Evolutionary conservation across 495 filamentous ascomycete genomes (phyloP).

Genomic region (Talaromyces nanjingensis): DNA sequence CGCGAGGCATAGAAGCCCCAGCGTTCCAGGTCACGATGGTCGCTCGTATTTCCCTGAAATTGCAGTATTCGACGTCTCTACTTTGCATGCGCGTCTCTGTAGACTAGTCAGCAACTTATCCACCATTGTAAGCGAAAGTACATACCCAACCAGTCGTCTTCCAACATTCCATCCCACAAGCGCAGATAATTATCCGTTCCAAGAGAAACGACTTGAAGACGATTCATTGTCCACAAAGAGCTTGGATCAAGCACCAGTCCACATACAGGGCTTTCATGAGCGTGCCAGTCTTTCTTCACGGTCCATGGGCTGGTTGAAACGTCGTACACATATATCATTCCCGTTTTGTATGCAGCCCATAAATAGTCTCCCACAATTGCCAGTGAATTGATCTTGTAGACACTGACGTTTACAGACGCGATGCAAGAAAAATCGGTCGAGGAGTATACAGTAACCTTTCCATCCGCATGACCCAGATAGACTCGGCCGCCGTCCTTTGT

Average conservation of each 20-base stretch:
- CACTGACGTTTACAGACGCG: constrained; percentile 71
- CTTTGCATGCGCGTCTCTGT: constrained; percentile 77
- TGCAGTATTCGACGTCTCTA: constrained; percentile 73
- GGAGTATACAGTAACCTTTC: constrained; percentile 90
- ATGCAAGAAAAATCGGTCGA: constrained; percentile 65
- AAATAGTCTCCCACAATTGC: constrained; percentile 75
- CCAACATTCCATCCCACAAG: constrained; percentile 87
- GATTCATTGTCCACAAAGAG: constrained; percentile 80
- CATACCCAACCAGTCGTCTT: constrained; percentile 85
- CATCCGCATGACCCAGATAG: constrained; percentile 88
- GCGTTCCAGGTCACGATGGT: constrained; percentile 93
- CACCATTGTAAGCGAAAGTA: constrained; percentile 7
- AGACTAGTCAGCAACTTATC: constrained; percentile 19
- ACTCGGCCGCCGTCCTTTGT: constrained; percentile 70
- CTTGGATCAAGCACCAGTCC: constrained; percentile 71
- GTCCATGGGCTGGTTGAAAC: constrained; percentile 74
- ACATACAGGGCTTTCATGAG: constrained; percentile 75
- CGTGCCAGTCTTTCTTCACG: constrained; percentile 89
- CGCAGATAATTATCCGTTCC: constrained; percentile 81
- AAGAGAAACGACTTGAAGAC: constrained; percentile 79
- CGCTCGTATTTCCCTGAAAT: constrained; percentile 71
- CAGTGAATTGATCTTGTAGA: constrained; percentile 92
- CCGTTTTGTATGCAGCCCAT: constrained; percentile 92
- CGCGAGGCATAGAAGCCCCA: constrained; percentile 80
- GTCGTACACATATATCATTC: constrained; percentile 94